Evolutionary conservation across 306 rosid genomes (phyloP).

Genomic region (cucumber (Cucumis sativus)): DNA sequence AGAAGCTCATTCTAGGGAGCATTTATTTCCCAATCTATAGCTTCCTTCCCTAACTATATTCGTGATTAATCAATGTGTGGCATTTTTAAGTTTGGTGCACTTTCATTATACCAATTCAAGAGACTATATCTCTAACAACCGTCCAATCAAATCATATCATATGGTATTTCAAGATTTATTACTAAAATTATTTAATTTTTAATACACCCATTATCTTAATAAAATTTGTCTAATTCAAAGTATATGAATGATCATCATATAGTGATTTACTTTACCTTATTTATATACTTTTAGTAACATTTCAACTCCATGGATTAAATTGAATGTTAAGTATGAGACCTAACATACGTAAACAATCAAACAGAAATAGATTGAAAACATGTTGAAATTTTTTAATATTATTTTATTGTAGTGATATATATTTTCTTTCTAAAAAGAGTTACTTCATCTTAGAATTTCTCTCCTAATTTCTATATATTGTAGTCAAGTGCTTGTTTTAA

Average conservation of each 20-base stretch:
- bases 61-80: not conserved
- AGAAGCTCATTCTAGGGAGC: not conserved
- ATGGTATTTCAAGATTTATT: not conserved
- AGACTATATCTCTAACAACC: not conserved
- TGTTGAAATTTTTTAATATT: not conserved
- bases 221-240: not conserved
- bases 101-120: not conserved
- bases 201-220: not conserved
- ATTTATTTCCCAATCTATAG: not conserved
- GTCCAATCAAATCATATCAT: not conserved
- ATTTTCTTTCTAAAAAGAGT: not conserved
- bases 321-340: not conserved
- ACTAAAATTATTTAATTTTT: not conserved
- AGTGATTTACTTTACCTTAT: too few relatives aligned
- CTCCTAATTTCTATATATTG: not conserved
- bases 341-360: not conserved
- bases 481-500: not conserved
- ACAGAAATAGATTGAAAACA: not conserved
- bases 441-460: not conserved
- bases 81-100: not conserved
- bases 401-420: not conserved
- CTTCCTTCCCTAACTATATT: not conserved
- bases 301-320: not conserved
- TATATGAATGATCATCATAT: not conserved
- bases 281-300: too few relatives aligned